phyloP scores from a whole-genome alignment of 2,329 filamentous ascomycete genomes.

The Akanthomyces lecanii region DNA sequence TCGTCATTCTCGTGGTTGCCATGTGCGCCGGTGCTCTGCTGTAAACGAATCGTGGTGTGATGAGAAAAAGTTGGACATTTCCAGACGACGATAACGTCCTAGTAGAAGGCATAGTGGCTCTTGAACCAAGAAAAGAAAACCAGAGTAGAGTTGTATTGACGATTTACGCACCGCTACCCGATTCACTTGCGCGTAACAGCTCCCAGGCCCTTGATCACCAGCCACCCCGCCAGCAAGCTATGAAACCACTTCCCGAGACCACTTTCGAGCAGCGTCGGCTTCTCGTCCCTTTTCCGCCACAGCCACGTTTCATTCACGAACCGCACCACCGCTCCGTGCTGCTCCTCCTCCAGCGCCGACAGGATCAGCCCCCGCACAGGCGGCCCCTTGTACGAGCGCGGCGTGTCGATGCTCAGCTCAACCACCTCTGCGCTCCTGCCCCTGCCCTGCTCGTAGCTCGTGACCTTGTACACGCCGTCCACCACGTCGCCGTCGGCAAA shows the following conservation, averaged over 20 bases:
- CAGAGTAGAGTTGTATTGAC: neutral
- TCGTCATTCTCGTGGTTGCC: neutral
- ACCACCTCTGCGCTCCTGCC: conserved; percentile 22
- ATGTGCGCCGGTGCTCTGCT: neutral
- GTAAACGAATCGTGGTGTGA: neutral
- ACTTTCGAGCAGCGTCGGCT: conserved; percentile 29
- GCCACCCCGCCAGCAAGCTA: conserved; percentile 26
- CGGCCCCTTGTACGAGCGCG: conserved; percentile 19
- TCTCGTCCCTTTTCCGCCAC: conserved; percentile 30
- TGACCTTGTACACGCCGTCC: conserved; percentile 30
- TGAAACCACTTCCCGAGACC: conserved; percentile 30
- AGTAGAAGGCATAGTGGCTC: neutral
- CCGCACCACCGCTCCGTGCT: conserved; percentile 19
- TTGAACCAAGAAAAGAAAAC: neutral
- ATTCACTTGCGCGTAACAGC: conserved; percentile 1
- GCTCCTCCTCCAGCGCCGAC: conserved; percentile 10
- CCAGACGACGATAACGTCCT: neutral
- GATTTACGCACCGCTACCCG: neutral
- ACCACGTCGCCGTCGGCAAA: conserved; percentile 28
- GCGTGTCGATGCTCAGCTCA: conserved; percentile 29
- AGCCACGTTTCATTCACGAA: conserved; percentile 39
- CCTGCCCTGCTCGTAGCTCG: conserved; percentile 23
- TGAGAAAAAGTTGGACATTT: neutral
- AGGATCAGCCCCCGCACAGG: conserved; percentile 19
- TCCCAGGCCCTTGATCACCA: conserved; percentile 25